These are phyloP conservation scores for Corrigiola litoralis DNA, from an alignment of 179 eudicot species.

Conservation along the genomic window DNA sequence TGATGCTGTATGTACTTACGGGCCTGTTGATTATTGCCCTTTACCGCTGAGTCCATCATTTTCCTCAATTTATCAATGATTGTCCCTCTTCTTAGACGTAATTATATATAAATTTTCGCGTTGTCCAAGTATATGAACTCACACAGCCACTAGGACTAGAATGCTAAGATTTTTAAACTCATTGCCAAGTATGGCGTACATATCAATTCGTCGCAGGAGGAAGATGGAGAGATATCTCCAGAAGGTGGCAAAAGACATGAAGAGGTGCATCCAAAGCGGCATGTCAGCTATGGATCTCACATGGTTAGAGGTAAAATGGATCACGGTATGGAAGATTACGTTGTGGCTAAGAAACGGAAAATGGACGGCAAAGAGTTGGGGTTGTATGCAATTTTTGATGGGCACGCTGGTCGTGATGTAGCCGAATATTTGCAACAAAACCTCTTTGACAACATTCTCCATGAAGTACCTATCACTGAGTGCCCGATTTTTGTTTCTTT, in stretches of 20 bases:
- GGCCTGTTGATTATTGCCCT: too few relatives aligned
- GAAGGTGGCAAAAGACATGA: constrained; percentile 5
- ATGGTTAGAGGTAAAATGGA: constrained; percentile 47
- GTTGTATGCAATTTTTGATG: constrained; percentile 52
- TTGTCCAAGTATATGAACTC: too few relatives aligned
- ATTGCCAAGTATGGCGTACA: too few relatives aligned
- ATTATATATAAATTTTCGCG: too few relatives aligned
- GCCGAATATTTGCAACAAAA: constrained; percentile 49
- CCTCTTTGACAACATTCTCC: constrained; percentile 46
- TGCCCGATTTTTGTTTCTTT: background rate
- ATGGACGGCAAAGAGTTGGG: constrained; percentile 38
- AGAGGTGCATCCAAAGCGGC: constrained; percentile 18
- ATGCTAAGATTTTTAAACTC: too few relatives aligned
- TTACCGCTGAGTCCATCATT: background rate
- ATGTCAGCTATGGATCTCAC: constrained; percentile 42
- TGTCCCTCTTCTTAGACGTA: too few relatives aligned
- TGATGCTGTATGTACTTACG: too few relatives aligned
- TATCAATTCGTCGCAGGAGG: constrained; percentile 19
- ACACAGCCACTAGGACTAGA: too few relatives aligned
- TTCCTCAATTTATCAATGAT: background rate
- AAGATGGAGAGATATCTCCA: constrained; percentile 9
- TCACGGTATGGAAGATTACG: constrained; percentile 54
- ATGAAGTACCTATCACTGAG: constrained; percentile 27
- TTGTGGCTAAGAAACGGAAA: constrained; percentile 36
- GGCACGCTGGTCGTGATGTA: constrained; percentile 45